A percentile compares a stretch with the other conserved stretches of the same genome.
Evolutionary conservation across 1,284 basidiomycete species (phyloP).

Genomic region (Porodaedalea pini): DNA sequence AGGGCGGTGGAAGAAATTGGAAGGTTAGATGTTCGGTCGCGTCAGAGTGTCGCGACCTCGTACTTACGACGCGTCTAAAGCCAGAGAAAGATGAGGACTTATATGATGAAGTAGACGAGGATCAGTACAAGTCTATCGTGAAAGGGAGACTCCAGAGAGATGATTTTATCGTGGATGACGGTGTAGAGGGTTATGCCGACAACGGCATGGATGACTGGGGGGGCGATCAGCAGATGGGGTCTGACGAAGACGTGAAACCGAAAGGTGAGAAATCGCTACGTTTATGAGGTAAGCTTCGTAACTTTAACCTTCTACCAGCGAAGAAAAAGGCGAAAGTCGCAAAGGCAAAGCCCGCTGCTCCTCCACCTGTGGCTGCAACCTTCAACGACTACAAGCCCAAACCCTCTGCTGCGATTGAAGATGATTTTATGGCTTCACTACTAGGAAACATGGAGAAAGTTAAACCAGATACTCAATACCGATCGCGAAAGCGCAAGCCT

Average conservation of each 20-base stretch:
- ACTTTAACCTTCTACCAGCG: constrained; percentile 36
- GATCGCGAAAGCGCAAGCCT: constrained; percentile 69
- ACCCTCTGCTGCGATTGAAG: constrained; percentile 73
- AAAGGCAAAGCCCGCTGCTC: constrained; percentile 45
- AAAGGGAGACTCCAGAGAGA: constrained; percentile 82
- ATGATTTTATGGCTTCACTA: constrained; percentile 81
- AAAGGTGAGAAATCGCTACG: constrained; percentile 10
- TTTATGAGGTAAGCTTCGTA: constrained; percentile 24
- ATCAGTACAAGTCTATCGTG: constrained; percentile 87
- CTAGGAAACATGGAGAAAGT: constrained; percentile 63
- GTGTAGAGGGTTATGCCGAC: constrained; percentile 89
- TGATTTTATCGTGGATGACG: constrained; percentile 96
- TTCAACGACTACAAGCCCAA: constrained; percentile 75
- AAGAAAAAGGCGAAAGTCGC: constrained; percentile 36
- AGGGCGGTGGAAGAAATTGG: constrained; percentile 35
- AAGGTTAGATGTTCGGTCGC: constrained; percentile 31
- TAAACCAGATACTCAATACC: constrained; percentile 30
- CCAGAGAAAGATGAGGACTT: constrained; percentile 68
- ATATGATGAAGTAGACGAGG: constrained; percentile 92
- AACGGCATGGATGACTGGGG: constrained; percentile 95
- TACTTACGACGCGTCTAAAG: constrained; percentile 28
- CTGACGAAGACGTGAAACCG: constrained; percentile 33
- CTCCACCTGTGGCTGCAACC: constrained; percentile 50
- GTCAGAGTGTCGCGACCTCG: neutral
- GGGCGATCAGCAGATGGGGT: constrained; percentile 46